Base-by-base conservation (phyloP, 495 filamentous ascomycete species). In the Cercophora newfieldiana region DNA sequence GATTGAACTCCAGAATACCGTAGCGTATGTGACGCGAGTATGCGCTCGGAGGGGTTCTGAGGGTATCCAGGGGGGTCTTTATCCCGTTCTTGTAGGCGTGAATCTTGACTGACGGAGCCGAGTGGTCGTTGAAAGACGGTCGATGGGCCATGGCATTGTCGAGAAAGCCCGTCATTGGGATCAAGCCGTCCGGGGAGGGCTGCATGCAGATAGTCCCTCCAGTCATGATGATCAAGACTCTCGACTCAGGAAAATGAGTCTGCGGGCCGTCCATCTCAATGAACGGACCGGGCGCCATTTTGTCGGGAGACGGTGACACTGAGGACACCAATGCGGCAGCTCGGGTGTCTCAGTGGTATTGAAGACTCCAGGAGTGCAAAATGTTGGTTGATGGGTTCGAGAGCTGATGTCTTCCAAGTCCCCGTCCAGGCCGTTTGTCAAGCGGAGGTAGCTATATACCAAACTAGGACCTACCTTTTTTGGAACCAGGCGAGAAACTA, bases 171-270 rank as follows among this genome's bases (percentile, higher is more conserved):
- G 87, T 81, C 16, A 91, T 91, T 21, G 92, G 90, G 8, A 90
- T 76, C 60, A 90, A 81, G 7, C 87, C 90, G 57, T 87, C 83
- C 0, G 83, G 81, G 3, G 87, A 90, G 14, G 83, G 86, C 71
- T 86, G 85, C 95, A 99, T 99, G 78, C 93, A 97, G 63, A 99
- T 98, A 1, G 95, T 98, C 21, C 95, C 95, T 54, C 95, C 93
- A 16, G 94, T 97, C 85, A 94, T 94, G 78, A 97, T 91, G 66
- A 97, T 89, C 63, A 97, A 81, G 7, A 97, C 91, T 63, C 92
- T 82, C 0, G 91, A 91, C 75, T 97, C 93, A 1, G 87, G 86
- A 65, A 77, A 79, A 29, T 67, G 76, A 33, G 74, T 48, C 58
- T 74, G 69, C 54, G 72, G 65, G 12, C 54, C 66, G 3, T 66